phyloP scores from a whole-genome alignment of 768 basidiomycete species.

The Antrodiella citrinella region DNA sequence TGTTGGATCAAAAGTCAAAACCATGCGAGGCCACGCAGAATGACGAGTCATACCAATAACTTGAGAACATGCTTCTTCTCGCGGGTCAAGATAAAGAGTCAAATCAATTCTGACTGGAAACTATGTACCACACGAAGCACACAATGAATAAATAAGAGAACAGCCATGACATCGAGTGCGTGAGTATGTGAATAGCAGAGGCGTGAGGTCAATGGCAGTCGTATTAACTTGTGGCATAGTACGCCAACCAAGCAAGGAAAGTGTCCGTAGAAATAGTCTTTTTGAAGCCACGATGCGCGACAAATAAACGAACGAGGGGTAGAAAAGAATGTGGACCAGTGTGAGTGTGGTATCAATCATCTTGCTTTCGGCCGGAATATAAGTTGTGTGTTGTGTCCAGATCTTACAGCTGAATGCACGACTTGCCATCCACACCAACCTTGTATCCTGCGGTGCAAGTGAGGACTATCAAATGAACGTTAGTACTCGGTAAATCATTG shows the following conservation, averaged over 20 bases:
- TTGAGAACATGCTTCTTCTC: too few relatives aligned
- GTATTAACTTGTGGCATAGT: neutral
- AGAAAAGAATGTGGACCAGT: neutral
- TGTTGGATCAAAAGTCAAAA: too few relatives aligned
- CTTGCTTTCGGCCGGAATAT: too few relatives aligned
- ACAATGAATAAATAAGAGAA: slow-evolving; percentile 1
- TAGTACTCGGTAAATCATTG: slow-evolving; percentile 4
- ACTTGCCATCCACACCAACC: slow-evolving; percentile 31
- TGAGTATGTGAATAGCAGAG: neutral
- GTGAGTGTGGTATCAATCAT: neutral
- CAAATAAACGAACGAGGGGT: neutral
- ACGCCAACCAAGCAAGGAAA: slow-evolving; percentile 1
- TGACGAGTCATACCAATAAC: too few relatives aligned
- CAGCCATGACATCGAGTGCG: neutral
- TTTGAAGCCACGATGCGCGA: neutral
- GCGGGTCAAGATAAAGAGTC: too few relatives aligned
- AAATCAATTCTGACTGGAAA: too few relatives aligned
- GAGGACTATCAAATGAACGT: slow-evolving; percentile 29
- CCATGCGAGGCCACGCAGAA: too few relatives aligned
- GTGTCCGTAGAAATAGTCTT: slow-evolving; percentile 9
- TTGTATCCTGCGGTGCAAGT: slow-evolving; percentile 43
- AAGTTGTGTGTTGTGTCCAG: too few relatives aligned
- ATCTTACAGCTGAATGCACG: slow-evolving; percentile 32
- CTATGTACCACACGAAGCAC: neutral
- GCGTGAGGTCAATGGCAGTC: neutral